A percentile compares a stretch with the other conserved stretches of the same genome.
Evolutionary conservation across 805 yeast species (phyloP).

Genomic region (Metschnikowia baotianmanensis): DNA sequence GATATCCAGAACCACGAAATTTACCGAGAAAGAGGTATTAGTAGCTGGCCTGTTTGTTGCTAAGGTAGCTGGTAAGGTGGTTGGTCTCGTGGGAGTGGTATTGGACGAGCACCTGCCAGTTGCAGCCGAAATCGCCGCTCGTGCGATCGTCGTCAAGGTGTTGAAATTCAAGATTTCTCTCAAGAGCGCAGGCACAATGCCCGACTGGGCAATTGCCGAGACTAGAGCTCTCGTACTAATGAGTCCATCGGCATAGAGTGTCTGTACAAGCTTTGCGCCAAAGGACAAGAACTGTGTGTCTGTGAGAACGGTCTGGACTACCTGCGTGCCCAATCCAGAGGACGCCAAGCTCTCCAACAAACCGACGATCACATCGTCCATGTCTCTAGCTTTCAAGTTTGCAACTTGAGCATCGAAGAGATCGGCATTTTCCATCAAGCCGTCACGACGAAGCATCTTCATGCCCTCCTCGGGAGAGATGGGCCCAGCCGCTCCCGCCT

Average conservation of each 20-base stretch:
- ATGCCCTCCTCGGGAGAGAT: conserved; percentile 13
- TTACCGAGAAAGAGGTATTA: no score
- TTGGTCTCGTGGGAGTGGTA: neutral
- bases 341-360: conserved; percentile 39
- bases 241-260: conserved; percentile 30
- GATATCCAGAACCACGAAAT: no score
- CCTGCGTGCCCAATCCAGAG: conserved; percentile 42
- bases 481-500: conserved; percentile 1
- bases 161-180: conserved; percentile 31
- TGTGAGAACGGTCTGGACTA: conserved; percentile 38
- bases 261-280: conserved; percentile 32
- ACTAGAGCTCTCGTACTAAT: conserved; percentile 28
- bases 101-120: conserved; percentile 25
- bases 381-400: conserved; percentile 20
- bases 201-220: conserved; percentile 32
- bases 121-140: conserved; percentile 39
- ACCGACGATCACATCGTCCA: conserved; percentile 30
- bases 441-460: conserved; percentile 17
- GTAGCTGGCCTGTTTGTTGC: no score
- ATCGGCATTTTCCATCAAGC: conserved; percentile 7
- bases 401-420: conserved; percentile 8
- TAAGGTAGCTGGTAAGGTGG: neutral
- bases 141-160: conserved; percentile 34
- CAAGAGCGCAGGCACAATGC: conserved; percentile 33
- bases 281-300: conserved; percentile 36